phyloP scores from a whole-genome alignment of 306 rosid species.

The Cyclanthera cordifolia region DNA sequence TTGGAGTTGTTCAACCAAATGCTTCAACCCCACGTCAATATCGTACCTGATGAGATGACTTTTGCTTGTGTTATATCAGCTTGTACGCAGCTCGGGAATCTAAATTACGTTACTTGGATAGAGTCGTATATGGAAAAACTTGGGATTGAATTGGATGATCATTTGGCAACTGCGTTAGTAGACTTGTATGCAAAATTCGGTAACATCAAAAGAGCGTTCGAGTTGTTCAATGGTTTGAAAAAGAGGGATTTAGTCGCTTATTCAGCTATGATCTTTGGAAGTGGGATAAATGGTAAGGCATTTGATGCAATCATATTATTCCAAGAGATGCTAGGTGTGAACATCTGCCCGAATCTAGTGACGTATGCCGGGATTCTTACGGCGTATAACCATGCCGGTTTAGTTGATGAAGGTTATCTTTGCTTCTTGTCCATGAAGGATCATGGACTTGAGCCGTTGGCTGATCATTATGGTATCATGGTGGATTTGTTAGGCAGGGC shows the following conservation, averaged over 20 bases:
- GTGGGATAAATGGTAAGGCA: slow-evolving; percentile 57
- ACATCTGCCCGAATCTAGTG: slow-evolving; percentile 39
- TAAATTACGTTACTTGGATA: slow-evolving; percentile 33
- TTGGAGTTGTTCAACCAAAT: slow-evolving; percentile 46
- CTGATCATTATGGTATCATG: slow-evolving; percentile 16
- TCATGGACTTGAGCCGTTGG: slow-evolving; percentile 12
- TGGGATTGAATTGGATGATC: slow-evolving; percentile 58
- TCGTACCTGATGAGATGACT: slow-evolving; percentile 58
- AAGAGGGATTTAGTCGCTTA: slow-evolving; percentile 59
- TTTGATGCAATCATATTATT: slow-evolving; percentile 42
- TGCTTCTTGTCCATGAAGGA: slow-evolving; percentile 28
- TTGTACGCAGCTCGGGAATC: slow-evolving; percentile 53
- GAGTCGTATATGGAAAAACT: slow-evolving; percentile 38
- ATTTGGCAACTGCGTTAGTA: slow-evolving; percentile 57
- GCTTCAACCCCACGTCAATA: slow-evolving; percentile 24
- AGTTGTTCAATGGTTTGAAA: slow-evolving; percentile 42
- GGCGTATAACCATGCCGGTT: slow-evolving; percentile 59
- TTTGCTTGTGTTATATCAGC: slow-evolving; percentile 57
- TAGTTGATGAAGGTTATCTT: slow-evolving; percentile 57
- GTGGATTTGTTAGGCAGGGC: slow-evolving; percentile 16
- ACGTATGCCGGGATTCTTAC: slow-evolving; percentile 58
- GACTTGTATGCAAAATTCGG: slow-evolving; percentile 71
- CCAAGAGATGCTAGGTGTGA: slow-evolving; percentile 41
- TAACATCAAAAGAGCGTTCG: slow-evolving; percentile 43
- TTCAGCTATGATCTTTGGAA: slow-evolving; percentile 75